Evolutionary conservation across 2,329 filamentous ascomycete species (phyloP).

Genomic region (Dryadomyces quercus-mongolicae): DNA sequence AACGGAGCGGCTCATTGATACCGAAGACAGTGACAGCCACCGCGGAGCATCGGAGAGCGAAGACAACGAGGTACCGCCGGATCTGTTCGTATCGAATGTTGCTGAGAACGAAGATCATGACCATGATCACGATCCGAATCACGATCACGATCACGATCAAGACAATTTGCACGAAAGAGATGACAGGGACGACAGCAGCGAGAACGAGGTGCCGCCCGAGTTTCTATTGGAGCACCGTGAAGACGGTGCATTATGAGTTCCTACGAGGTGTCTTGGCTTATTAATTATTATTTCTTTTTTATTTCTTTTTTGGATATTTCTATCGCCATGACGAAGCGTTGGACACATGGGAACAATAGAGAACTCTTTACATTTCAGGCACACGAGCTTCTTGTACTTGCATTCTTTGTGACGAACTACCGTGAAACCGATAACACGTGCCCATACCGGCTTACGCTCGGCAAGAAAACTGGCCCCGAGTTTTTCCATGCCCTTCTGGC

Average conservation of each 20-base stretch:
- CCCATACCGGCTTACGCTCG: constrained; percentile 9
- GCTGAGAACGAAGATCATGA: constrained; percentile 15
- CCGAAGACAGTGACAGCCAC: constrained; percentile 5
- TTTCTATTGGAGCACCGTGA: constrained; percentile 34
- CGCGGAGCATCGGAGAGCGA: constrained; percentile 16
- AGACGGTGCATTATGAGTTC: constrained; percentile 6
- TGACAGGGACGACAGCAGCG: constrained; percentile 22
- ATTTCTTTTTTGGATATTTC: background rate
- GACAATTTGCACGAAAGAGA: background rate
- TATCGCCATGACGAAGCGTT: too few species aligned
- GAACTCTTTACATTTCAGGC: background rate
- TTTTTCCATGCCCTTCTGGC: constrained; percentile 4
- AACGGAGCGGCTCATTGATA: constrained; percentile 3
- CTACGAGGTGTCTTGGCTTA: background rate
- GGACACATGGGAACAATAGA: background rate
- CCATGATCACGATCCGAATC: too few species aligned
- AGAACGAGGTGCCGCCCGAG: constrained; percentile 38
- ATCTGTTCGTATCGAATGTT: constrained; percentile 23
- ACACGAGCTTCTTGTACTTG: background rate
- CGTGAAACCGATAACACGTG: background rate
- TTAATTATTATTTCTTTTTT: background rate
- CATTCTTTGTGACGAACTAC: background rate
- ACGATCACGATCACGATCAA: constrained; percentile 8
- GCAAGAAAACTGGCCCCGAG: constrained; percentile 6
- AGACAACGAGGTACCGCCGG: constrained; percentile 29